phyloP scores from a whole-genome alignment of 2,329 filamentous ascomycete species.

The Alternaria sp. region DNA sequence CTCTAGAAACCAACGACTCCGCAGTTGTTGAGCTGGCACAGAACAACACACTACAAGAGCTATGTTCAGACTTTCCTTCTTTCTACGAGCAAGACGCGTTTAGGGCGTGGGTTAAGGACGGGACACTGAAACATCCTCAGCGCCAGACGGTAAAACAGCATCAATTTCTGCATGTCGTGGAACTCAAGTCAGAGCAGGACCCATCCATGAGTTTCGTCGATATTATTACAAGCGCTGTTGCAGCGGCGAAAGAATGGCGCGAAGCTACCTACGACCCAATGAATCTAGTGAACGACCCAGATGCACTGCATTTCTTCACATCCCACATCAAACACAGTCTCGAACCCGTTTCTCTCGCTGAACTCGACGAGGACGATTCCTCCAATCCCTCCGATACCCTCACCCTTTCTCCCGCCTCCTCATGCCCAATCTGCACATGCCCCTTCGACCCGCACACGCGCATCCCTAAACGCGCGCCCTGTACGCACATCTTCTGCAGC shows the following conservation, averaged over 20 bases:
- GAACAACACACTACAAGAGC: neutral
- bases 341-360: no score
- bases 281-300: neutral
- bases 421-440: neutral
- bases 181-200: neutral
- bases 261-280: neutral
- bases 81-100: neutral
- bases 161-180: slow-evolving; percentile 6
- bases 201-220: no score
- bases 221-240: no score
- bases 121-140: slow-evolving; percentile 7
- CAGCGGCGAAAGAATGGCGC: neutral
- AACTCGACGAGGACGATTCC: no score
- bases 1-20: neutral
- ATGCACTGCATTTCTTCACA: no score
- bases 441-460: neutral
- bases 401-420: no score
- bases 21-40: neutral
- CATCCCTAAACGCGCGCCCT: neutral
- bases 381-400: no score
- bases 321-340: no score
- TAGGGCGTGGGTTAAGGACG: slow-evolving; percentile 8
- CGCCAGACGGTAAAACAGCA: slow-evolving; percentile 7
- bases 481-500: neutral
- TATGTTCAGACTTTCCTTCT: neutral